Base-by-base conservation (phyloP, 2,329 filamentous ascomycete species). In the Pseudogymnoascus sp. region DNA sequence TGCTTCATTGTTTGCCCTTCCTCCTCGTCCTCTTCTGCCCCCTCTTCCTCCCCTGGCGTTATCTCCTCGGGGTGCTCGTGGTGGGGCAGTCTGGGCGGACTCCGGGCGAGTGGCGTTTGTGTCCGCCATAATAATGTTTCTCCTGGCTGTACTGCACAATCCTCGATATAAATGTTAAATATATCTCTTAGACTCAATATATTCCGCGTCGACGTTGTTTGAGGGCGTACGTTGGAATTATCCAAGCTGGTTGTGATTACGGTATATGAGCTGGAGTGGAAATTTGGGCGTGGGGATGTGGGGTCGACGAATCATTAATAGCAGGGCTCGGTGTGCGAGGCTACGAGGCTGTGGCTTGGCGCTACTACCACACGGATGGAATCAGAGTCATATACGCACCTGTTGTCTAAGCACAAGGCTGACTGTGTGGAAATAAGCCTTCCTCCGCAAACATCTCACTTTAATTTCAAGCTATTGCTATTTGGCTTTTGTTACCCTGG, bases 41-140 rank as follows among this genome's bases (percentile, higher is more conserved):
- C 73, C 71, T 65, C 75, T 72, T 56, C 75, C 74, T 43, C 77
- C 75, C 40, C 76, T 72, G 59, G 72, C 71, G 7, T 73, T 69
- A 59, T 74, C 70, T 33, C 72, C 70, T 56, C 73, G 68, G 66
- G 73, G 64, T 24, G 35, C 59, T 38, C 59, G 59, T 60, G 59
- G 59, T 41, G 59, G 59, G 59, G 59, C 59, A 40, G 11, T 38
- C 33, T 60, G 50, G 50, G 28, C 50, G 50, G 46, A 56, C 28
- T 35, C 50, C 10, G 50, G 28, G 28, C 50, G 28, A 56, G 50
- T 56, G 50, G 50, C 28, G 50, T 56, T 56, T 56, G 50, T 2
- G 50, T 56, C 50, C 50, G 50, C 50, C 50, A 56, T 56, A 56
- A 35, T 56, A 35, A 56, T 56, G 26, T 7, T 56, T 56, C 50